Base-by-base conservation (phyloP, 2,329 filamentous ascomycete genomes). In the Fusarium tanahbumbuense region DNA sequence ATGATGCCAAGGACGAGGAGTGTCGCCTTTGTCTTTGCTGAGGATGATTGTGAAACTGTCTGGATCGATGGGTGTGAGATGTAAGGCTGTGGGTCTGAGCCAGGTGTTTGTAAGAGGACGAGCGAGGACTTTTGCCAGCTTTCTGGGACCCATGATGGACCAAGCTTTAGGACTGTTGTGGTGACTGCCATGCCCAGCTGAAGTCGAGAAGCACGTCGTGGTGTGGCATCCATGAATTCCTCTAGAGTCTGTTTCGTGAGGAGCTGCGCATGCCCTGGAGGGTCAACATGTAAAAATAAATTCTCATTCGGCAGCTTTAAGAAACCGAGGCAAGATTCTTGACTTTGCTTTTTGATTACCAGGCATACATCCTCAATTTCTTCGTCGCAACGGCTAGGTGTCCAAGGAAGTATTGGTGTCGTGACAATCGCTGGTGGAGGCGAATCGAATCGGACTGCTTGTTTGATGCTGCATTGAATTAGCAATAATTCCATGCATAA, bases 21-120 rank as follows among this genome's bases (percentile, higher is more conserved):
- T 0, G 34, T n/a, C 0, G 6, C 34, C 0, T n/a, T n/a, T 0
- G 34, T 37, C 1, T 4, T 37, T n/a, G 10, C 18, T 12, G 34
- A 3, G 1, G 34, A 37, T 12, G 34, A 4, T 0, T 18, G 34
- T 12, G 3, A n/a, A 2, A 10, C 10, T 3, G 18, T 37, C 2
- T 37, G 34, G 3, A 37, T 37, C 0, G 34, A 37, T 12, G 18
- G 18, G 7, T 37, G 34, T 3, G 34, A 37, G 2, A 37, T n/a
- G 10, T n/a, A 37, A 12, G 34, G 34, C 10, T 37, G 34, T 12
- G 34, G 18, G 6, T 4, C 6, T 0, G 34, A 37, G 4, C 0
- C 34, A 2, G 18, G 1, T 0, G 34, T n/a, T 4, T n/a, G 10
- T 12, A 37, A 6, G 1, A 37, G 0, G 18, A 37, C 34, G 18